A percentile compares a stretch with the other conserved stretches of the same genome.
Evolutionary conservation across 1,284 basidiomycete species (phyloP).

Genomic region (Apiotrichum laibachii): DNA sequence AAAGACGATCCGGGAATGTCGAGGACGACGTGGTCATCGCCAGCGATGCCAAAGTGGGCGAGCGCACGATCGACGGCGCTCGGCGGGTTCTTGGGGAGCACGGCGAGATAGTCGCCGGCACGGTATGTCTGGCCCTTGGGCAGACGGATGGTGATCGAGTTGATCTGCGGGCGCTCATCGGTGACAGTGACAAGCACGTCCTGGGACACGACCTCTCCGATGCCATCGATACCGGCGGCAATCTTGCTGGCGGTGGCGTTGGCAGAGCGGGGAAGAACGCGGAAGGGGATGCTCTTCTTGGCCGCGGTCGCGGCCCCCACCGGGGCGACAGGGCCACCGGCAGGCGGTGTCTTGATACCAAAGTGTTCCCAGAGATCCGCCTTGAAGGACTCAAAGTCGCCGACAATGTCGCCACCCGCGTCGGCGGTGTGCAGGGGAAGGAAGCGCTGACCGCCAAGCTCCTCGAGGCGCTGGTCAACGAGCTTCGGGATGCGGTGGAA

Average conservation of each 20-base stretch:
- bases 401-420: conserved; percentile 54
- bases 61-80: conserved; percentile 12
- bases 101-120: conserved; percentile 57
- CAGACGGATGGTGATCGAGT: conserved; percentile 54
- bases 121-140: conserved; percentile 53
- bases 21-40: conserved; percentile 25
- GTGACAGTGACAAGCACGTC: conserved; percentile 18
- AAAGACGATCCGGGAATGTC: conserved; percentile 13
- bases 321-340: too few species aligned
- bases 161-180: conserved; percentile 16
- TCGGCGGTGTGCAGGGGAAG: conserved; percentile 24
- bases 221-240: conserved; percentile 14
- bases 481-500: conserved; percentile 58
- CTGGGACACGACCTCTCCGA: conserved; percentile 18
- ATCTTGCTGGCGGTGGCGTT: conserved; percentile 15
- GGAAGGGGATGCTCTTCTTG: background rate
- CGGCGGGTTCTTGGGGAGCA: conserved; percentile 34
- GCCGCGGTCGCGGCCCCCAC: background rate
- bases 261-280: conserved; percentile 12
- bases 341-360: background rate
- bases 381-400: conserved; percentile 56
- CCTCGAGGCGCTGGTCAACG: conserved; percentile 52
- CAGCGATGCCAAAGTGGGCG: conserved; percentile 13
- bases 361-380: conserved; percentile 53
- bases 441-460: conserved; percentile 54